Percentiles rank a stretch among this genome's conserved stretches.
Conservation (phyloP, 2,329 filamentous ascomycete genomes). For the Bipolaris victoriae region DNA sequence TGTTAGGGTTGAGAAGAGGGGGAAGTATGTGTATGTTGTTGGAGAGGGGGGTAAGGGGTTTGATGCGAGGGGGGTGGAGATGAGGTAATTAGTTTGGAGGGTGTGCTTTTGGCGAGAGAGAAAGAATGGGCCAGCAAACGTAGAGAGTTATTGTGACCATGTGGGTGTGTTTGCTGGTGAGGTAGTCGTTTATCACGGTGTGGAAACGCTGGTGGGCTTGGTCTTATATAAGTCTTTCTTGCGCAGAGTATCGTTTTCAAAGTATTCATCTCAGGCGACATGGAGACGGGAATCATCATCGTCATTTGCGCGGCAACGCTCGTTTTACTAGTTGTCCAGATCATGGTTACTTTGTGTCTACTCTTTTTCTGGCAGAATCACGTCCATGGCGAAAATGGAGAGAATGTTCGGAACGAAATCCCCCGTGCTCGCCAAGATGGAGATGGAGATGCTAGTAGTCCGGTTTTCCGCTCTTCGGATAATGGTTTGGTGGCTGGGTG, state of each 20-base stretch:
- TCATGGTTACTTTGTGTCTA: background rate
- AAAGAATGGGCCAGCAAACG: background rate
- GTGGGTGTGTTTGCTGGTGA: background rate
- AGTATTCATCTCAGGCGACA: background rate
- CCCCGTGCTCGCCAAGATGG: too few relatives aligned
- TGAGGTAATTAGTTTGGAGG: background rate
- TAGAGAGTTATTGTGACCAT: background rate
- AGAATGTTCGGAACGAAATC: background rate
- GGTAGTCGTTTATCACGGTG: background rate
- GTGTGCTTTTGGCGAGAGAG: too few relatives aligned
- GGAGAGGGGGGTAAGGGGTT: background rate
- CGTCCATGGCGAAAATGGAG: background rate
- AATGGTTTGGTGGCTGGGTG: background rate
- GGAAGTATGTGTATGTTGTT: constrained; percentile 9
- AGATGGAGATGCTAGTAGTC: too few relatives aligned
- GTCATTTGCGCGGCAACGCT: background rate
- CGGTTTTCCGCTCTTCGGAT: background rate
- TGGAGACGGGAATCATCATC: background rate
- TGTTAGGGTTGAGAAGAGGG: constrained; percentile 7
- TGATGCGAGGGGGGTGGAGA: too few relatives aligned
- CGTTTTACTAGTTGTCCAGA: background rate
- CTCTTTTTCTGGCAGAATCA: background rate
- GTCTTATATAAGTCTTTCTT: background rate
- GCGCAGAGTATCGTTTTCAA: background rate
- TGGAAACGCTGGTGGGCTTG: background rate